Percentiles rank a stretch among this genome's conserved stretches.
phyloP scores from a whole-genome alignment of 2,329 filamentous ascomycete species.

The Colletotrichum sp. region DNA sequence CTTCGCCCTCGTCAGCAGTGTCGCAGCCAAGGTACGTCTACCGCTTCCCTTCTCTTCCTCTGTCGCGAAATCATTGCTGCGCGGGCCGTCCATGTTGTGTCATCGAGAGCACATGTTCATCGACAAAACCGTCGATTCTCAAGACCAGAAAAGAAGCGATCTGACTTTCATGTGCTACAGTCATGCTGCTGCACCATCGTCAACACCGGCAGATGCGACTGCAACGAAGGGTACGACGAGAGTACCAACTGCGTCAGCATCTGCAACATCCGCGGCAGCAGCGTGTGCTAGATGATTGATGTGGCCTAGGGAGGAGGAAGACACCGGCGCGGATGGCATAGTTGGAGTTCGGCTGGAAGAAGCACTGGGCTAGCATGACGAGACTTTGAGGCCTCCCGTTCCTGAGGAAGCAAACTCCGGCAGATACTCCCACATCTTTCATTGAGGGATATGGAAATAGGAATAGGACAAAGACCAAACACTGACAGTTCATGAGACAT shows the following conservation, averaged over 20 bases:
- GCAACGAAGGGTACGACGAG: background rate
- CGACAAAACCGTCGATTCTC: background rate
- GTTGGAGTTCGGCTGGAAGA: background rate
- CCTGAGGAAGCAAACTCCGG: background rate
- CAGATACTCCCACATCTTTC: too few species aligned
- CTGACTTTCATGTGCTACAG: background rate
- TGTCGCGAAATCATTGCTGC: too few species aligned
- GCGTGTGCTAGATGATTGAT: background rate
- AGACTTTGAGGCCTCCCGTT: background rate
- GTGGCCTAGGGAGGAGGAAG: fast-evolving
- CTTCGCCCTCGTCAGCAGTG: background rate
- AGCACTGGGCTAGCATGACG: fast-evolving
- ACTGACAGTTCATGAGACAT: too few species aligned
- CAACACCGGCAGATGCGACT: background rate
- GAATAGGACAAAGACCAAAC: too few species aligned
- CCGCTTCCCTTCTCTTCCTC: background rate
- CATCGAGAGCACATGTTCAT: background rate
- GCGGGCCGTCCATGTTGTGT: fast-evolving
- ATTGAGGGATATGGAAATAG: too few species aligned
- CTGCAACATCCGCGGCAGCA: background rate
- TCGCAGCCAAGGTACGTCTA: background rate
- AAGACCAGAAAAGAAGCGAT: fast-evolving
- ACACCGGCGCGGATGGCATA: fast-evolving
- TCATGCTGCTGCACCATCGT: background rate
- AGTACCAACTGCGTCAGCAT: background rate